A percentile compares a stretch with the other conserved stretches of the same genome.
Evolutionary conservation across 257 asterid genomes (phyloP).

Genomic region (Scutellaria galericulata): DNA sequence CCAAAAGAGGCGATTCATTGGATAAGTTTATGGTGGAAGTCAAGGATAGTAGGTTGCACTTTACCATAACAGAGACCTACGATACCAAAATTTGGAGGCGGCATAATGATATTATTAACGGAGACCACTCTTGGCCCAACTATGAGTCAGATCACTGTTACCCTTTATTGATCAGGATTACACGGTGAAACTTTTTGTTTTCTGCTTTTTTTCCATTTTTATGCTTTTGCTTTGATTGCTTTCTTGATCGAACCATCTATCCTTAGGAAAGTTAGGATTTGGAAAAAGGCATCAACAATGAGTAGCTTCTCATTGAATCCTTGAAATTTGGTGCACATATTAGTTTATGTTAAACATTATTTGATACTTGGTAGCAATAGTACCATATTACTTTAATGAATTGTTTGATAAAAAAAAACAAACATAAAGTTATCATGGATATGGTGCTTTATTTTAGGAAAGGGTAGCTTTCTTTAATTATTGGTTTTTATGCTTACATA

Average conservation of each 20-base stretch:
- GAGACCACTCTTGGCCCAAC: constrained; percentile 82
- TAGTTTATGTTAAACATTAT: constrained; percentile 15
- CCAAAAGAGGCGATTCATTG: constrained; percentile 86
- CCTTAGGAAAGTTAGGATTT: constrained; percentile 28
- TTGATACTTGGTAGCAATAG: neutral
- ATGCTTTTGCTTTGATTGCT: neutral
- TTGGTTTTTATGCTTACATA: neutral
- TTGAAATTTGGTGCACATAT: constrained; percentile 12
- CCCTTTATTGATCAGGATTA: constrained; percentile 73
- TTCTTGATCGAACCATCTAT: constrained; percentile 20
- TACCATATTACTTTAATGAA: constrained; percentile 11
- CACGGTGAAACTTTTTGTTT: constrained; percentile 41
- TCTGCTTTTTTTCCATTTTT: neutral
- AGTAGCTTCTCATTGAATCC: constrained; percentile 29
- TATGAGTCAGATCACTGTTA: constrained; percentile 89
- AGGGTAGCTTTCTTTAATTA: constrained; percentile 10
- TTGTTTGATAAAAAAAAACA: neutral
- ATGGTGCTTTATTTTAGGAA: constrained; percentile 22
- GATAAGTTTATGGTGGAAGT: constrained; percentile 73
- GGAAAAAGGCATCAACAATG: constrained; percentile 14
- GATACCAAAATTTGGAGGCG: constrained; percentile 68
- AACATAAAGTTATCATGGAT: constrained; percentile 20
- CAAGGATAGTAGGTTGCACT: constrained; percentile 58
- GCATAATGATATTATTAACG: constrained; percentile 51
- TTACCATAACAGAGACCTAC: constrained; percentile 61